phyloP scores from a whole-genome alignment of 139 green algal genomes.

The Eudorina sp. region DNA sequence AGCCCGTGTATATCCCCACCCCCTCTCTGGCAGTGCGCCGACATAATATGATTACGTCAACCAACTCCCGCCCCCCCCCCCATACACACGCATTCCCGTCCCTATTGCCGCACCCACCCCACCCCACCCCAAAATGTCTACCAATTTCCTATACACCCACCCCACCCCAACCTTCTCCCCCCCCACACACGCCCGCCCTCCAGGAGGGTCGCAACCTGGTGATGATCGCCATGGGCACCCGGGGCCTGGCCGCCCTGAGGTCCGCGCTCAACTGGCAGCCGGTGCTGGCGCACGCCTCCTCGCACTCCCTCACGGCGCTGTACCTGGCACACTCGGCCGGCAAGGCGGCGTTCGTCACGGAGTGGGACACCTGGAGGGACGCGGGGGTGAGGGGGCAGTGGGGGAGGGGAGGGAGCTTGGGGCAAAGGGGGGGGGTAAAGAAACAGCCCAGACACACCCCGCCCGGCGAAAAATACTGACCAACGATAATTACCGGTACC shows the following conservation, averaged over 20 bases:
- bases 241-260: conserved; percentile 77
- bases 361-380: conserved; percentile 87
- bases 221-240: conserved; percentile 70
- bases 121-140: no score
- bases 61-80: no score
- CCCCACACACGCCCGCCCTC: neutral
- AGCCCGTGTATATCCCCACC: no score
- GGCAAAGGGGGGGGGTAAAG: neutral
- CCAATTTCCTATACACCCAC: no score
- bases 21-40: no score
- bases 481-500: no score
- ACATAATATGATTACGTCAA: no score
- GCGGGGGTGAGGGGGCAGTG: conserved; percentile 70
- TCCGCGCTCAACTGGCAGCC: conserved; percentile 72
- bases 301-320: conserved; percentile 40
- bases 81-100: no score
- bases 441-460: no score
- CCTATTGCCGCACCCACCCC: no score
- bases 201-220: conserved; percentile 80
- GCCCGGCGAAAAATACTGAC: no score
- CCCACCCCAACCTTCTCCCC: neutral
- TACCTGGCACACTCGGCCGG: conserved; percentile 62
- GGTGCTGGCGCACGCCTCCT: conserved; percentile 79
- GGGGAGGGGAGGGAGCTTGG: neutral
- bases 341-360: conserved; percentile 79